Evolutionary conservation across 768 basidiomycete genomes (phyloP).

Genomic region (Russula vinacea): DNA sequence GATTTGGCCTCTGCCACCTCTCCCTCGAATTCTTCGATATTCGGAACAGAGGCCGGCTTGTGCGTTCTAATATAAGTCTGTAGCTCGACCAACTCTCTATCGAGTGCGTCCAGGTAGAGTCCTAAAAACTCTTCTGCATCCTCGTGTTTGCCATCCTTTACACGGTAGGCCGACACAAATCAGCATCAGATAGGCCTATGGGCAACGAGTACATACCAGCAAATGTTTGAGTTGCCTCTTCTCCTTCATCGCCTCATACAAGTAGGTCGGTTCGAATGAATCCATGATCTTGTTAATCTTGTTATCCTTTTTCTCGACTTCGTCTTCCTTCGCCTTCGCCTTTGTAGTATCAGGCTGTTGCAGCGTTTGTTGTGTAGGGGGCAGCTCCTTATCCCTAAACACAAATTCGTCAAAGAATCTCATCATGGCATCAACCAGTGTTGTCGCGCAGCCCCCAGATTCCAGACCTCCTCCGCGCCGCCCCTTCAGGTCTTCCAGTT

Average conservation of each 20-base stretch:
- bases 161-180: conserved; percentile 13
- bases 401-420: conserved; percentile 77
- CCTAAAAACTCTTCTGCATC: conserved; percentile 99
- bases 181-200: not conserved
- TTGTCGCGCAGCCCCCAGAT: conserved; percentile 38
- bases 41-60: conserved; percentile 33
- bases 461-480: conserved; percentile 35
- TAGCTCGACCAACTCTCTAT: conserved; percentile 81
- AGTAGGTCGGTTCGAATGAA: conserved; percentile 77
- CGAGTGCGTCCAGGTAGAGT: conserved; percentile 90
- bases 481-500: conserved; percentile 53
- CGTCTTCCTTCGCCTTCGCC: conserved; percentile 43
- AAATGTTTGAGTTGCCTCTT: conserved; percentile 92
- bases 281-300: conserved; percentile 50
- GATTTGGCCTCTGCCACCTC: conserved; percentile 35
- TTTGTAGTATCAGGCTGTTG: conserved; percentile 28
- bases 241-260: conserved; percentile 91
- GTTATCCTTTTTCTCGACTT: no score
- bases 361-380: conserved; percentile 24
- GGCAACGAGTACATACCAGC: conserved; percentile 53
- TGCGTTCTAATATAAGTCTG: conserved; percentile 47
- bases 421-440: conserved; percentile 64
- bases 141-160: conserved; percentile 86
- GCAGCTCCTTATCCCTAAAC: conserved; percentile 34
- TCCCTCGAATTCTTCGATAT: conserved; percentile 46